These are phyloP conservation scores for Nakataea oryzae DNA, from an alignment of 2,329 filamentous ascomycete species.

Conservation along the genomic window DNA sequence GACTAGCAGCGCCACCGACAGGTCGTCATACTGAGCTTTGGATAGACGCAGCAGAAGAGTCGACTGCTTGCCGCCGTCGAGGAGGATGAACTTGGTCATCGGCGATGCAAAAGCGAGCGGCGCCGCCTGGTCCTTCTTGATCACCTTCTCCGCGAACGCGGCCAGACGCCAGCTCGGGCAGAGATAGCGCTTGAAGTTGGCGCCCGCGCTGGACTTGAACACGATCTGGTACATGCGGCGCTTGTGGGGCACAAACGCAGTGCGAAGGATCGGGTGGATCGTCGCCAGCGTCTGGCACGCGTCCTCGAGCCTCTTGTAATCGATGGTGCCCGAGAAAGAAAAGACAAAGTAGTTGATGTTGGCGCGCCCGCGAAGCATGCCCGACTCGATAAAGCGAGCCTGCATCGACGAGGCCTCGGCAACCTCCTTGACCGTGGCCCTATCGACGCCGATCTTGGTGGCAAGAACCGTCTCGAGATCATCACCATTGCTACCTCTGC, in stretches of 20 bases:
- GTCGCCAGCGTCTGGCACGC: constrained; percentile 32
- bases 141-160: constrained; percentile 25
- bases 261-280: constrained; percentile 42
- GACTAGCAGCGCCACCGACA: constrained; percentile 32
- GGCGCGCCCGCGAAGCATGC: constrained; percentile 29
- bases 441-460: constrained; percentile 29
- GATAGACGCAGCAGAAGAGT: constrained; percentile 36
- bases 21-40: constrained; percentile 37
- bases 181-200: constrained; percentile 30
- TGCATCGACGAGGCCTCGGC: constrained; percentile 37
- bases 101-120: constrained; percentile 30
- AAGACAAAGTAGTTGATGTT: constrained; percentile 38
- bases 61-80: constrained; percentile 36
- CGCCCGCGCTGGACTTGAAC: constrained; percentile 27
- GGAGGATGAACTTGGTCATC: constrained; percentile 37
- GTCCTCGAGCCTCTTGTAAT: constrained; percentile 30
- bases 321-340: constrained; percentile 32
- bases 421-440: constrained; percentile 32
- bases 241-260: constrained; percentile 37
- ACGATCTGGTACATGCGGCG: constrained; percentile 38
- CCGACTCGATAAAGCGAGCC: constrained; percentile 35
- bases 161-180: constrained; percentile 29
- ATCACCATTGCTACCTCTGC: constrained; percentile 4
- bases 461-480: constrained; percentile 30
- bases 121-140: constrained; percentile 29